phyloP scores from a whole-genome alignment of 768 basidiomycete genomes.

The Neoboletus magnificus region DNA sequence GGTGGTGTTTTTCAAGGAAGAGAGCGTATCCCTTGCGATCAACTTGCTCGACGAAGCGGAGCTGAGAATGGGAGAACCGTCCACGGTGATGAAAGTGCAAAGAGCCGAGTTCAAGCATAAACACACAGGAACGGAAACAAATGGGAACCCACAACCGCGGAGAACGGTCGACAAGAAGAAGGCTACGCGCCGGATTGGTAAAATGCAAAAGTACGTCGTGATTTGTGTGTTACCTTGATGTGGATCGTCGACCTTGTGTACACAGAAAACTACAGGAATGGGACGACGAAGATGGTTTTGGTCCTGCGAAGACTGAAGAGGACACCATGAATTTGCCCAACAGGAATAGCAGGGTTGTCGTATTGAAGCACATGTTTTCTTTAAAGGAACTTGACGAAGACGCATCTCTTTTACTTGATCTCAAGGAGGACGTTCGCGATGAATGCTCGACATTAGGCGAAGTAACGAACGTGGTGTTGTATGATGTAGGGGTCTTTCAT shows the following conservation, averaged over 20 bases:
- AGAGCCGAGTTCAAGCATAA: constrained; percentile 82
- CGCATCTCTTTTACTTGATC: constrained; percentile 77
- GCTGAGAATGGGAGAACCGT: constrained; percentile 75
- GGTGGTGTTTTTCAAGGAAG: constrained; percentile 97
- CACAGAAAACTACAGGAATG: constrained; percentile 87
- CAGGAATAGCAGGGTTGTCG: constrained; percentile 76
- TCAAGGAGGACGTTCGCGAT: constrained; percentile 95
- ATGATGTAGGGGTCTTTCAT: constrained; percentile 66
- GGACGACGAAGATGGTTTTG: constrained; percentile 93
- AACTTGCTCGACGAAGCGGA: constrained; percentile 91
- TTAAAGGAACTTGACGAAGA: constrained; percentile 84
- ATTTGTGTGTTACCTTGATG: not conserved
- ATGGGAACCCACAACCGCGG: constrained; percentile 46
- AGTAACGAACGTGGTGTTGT: constrained; percentile 92
- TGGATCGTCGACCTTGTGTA: not conserved
- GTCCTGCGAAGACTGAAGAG: constrained; percentile 59
- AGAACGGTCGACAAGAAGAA: constrained; percentile 77
- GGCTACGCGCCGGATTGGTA: constrained; percentile 68
- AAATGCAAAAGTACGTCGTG: constrained; percentile 73
- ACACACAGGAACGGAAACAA: constrained; percentile 37
- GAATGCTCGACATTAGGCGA: constrained; percentile 89
- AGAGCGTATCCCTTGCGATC: constrained; percentile 83
- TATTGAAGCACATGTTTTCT: constrained; percentile 95
- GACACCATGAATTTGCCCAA: constrained; percentile 45
- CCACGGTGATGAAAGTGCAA: constrained; percentile 68